phyloP scores from a whole-genome alignment of 805 yeast genomes.

The Candida verbasci region DNA sequence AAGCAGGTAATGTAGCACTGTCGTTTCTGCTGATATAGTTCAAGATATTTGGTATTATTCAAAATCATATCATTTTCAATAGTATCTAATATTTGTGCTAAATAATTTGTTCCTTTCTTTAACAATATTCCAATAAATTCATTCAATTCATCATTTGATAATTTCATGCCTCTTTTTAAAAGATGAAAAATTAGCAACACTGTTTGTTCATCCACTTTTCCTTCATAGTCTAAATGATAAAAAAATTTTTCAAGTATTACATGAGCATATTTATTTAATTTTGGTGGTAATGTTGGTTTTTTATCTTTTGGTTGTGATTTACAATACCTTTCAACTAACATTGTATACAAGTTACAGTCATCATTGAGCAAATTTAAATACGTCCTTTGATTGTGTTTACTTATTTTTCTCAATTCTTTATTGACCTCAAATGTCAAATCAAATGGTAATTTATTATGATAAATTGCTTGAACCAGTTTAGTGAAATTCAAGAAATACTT shows the following conservation, averaged over 20 bases:
- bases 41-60: constrained; percentile 19
- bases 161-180: not conserved
- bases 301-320: not conserved
- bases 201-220: not conserved
- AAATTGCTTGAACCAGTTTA: not conserved
- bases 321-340: constrained; percentile 14
- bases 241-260: constrained; percentile 3
- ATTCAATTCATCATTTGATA: constrained; percentile 2
- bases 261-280: not conserved
- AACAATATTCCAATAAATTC: not conserved
- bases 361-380: constrained; percentile 20
- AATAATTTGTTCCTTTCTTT: not conserved
- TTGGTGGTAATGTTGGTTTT: constrained; percentile 2
- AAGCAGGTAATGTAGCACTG: constrained; percentile 7
- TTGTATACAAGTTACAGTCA: constrained; percentile 16
- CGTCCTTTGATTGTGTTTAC: constrained; percentile 1
- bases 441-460: constrained; percentile 1
- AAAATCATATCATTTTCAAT: constrained; percentile 28
- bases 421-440: constrained; percentile 22
- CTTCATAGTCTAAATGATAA: constrained; percentile 3
- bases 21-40: constrained; percentile 3
- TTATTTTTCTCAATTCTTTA: constrained; percentile 21
- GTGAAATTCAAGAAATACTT: constrained; percentile 1
- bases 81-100: constrained; percentile 14
- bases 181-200: not conserved